Evolutionary conservation across 768 basidiomycete genomes (phyloP), one percentile per base, ranked within the genome.

Genomic region (Lactifluus echinatus): DNA sequence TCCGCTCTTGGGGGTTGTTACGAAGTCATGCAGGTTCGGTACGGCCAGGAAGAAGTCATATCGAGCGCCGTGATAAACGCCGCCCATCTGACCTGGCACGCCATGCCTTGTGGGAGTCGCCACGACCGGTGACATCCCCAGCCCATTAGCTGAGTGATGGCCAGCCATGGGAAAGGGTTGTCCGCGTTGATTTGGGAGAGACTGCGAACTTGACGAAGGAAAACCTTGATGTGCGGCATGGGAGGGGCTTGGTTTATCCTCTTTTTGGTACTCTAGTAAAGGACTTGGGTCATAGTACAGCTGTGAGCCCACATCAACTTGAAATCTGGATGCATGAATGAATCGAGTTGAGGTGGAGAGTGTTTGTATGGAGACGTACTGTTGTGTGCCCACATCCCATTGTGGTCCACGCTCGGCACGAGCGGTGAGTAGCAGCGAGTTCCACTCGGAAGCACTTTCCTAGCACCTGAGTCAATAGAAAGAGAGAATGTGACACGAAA

Each of bases 371-470:
- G n/a, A 24, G 47, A 77, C 86, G 63, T 63, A 91, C 89, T 87
- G 84, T 68, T 92, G 89, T 14, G 89, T 89, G 17, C 87, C 87
- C 37, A 90, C 75, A 67, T 92, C 89, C 89, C 89, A 92, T 65
- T 90, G 89, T 3, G 89, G 89, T 0, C 89, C 89, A 58, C 89
- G 76, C 57, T 86, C 82, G 8, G 89, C 89, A 36, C 89, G 79
- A 3, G 89, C 89, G 26, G 83, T 85, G 58, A 82, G 78, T 45
- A 92, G 74, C 52, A 89, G 64, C 0, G 89, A 90, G 63, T 92
- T 92, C 89, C 89, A 91, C 62, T 89, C 86, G 10, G 87, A 89
- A 10, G 89, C 87, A 65, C 81, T 83, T 68, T 91, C 89, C 79
- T 79, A 49, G 34, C n/a, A 40, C 29, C n/a, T 10, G 36, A 26